Base-by-base conservation (phyloP, 257 asterid genomes). In the Avicennia marina region DNA sequence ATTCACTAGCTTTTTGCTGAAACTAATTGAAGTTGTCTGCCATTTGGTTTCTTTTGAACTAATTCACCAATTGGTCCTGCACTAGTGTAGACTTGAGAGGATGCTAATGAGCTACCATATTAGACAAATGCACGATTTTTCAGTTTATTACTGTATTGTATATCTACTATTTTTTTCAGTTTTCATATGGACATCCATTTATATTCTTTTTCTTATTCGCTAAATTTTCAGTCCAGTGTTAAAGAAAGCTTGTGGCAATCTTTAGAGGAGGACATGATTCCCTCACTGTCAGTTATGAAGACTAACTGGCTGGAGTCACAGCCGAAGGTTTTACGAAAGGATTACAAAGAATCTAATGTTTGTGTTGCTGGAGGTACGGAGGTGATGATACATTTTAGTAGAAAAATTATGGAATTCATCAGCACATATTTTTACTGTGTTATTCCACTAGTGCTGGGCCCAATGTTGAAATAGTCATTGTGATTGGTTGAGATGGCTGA, bases 321-420 rank as follows among this genome's bases (percentile, higher is more conserved):
- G 63, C 76, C 94, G 18, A 93, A 74, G 70, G 51, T 66, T 64
- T 60, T 84, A 57, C 83, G 87, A 11, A 85, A 75, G 72, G 83
- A 79, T 75, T 75, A 60, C 69, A 80, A 75, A 75, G 95, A 84
- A 64, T 86, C 95, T 57, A 93, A 86, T 57, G 77, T 93, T 60
- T 93, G 96, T 76, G 81, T 93, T 67, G 90, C 97, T 75, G 97
- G 96, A 89, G 99, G 99, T 93, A 86, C 70, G 83, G 75, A 65
- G 65, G 74, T 76, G 79, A 66, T 70, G 45, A 55, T 72, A 33
- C 52, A 36, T 43, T 71, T 65, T 51, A 53, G 72, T 65, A 66
- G 57, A 15, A 31, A n/a, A n/a, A n/a, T n/a, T n/a, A n/a, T n/a
- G n/a, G n/a, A n/a, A n/a, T n/a, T n/a, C n/a, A n/a, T n/a, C n/a